These are phyloP conservation scores for Fusarium circinatum DNA, from an alignment of 2,329 filamentous ascomycete species.

Conservation along the genomic window DNA sequence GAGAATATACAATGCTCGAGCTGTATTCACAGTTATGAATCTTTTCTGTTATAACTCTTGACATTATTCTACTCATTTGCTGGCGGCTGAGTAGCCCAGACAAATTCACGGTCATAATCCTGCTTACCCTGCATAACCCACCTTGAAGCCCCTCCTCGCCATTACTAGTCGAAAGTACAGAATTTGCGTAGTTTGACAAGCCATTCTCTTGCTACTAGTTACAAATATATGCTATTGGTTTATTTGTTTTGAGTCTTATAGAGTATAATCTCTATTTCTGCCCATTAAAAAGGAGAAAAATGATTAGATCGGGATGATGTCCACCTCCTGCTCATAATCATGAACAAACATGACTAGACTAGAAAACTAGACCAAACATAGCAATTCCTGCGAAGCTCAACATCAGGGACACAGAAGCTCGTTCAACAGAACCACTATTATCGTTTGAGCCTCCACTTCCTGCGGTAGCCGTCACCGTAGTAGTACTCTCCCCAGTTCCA, in stretches of 20 bases:
- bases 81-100: not conserved
- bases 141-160: rapidly evolving
- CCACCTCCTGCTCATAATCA: no score
- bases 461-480: not conserved
- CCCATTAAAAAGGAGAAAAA: no score
- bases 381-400: not conserved
- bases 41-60: rapidly evolving
- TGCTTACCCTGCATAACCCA: not conserved
- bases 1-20: rapidly evolving
- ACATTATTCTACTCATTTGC: rapidly evolving
- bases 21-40: rapidly evolving
- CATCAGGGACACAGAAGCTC: not conserved
- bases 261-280: no score
- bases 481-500: not conserved
- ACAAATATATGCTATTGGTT: not conserved
- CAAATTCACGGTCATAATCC: not conserved
- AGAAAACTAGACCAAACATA: rapidly evolving
- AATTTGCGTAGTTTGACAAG: rapidly evolving
- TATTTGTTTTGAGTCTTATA: no score
- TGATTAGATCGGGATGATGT: no score
- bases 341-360: no score
- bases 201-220: not conserved
- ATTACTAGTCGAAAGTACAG: not conserved
- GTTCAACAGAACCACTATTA: not conserved
- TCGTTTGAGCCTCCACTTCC: not conserved